phyloP scores from a whole-genome alignment of 495 filamentous ascomycete genomes.

The Barbatosphaeria neglecta region DNA sequence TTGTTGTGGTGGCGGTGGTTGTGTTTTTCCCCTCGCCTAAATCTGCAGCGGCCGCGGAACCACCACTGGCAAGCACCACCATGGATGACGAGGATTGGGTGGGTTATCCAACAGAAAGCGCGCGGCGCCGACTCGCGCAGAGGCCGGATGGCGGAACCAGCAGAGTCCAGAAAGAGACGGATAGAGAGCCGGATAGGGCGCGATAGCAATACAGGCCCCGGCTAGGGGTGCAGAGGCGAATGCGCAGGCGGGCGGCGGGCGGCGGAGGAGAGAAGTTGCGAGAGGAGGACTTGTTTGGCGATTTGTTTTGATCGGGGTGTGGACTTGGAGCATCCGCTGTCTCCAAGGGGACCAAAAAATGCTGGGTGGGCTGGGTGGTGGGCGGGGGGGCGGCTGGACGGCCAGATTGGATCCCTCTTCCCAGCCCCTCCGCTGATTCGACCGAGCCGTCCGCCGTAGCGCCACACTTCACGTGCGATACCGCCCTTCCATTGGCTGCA shows the following conservation, averaged over 20 bases:
- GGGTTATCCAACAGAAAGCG: not conserved
- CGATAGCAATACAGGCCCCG: not conserved
- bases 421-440: not conserved
- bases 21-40: not conserved
- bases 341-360: slow-evolving; percentile 1
- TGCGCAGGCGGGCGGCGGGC: not conserved
- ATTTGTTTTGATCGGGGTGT: slow-evolving; percentile 1
- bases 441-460: too few species aligned
- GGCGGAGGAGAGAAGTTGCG: not conserved
- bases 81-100: not conserved
- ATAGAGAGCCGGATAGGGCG: not conserved
- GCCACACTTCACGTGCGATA: too few species aligned
- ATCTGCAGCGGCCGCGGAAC: not conserved
- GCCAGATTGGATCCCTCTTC: not conserved
- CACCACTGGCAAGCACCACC: too few species aligned
- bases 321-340: not conserved
- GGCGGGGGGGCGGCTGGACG: not conserved
- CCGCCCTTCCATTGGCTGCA: too few species aligned
- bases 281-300: not conserved
- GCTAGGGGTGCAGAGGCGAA: not conserved
- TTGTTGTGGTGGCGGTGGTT: too few species aligned
- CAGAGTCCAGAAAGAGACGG: not conserved
- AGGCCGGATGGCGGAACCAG: not conserved
- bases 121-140: not conserved
- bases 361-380: not conserved